Evolutionary conservation across 495 filamentous ascomycete genomes (phyloP), one percentile per base, ranked within the genome.

Genomic region (Hypoxylon cercidicola): DNA sequence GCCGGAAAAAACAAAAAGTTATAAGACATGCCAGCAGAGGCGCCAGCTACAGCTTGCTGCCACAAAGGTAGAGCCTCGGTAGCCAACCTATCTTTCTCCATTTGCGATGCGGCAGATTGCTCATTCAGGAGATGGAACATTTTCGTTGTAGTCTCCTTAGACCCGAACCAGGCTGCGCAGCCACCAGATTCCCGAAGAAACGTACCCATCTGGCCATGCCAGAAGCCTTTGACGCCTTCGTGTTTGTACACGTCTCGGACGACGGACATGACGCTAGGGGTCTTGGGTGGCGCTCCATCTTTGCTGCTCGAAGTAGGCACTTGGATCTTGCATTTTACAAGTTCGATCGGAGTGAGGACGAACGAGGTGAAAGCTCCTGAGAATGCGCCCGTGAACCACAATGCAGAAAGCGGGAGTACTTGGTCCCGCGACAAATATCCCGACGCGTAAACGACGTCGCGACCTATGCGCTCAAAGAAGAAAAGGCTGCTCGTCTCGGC

Each of bases 261-360:
- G 39, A 96, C 78, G 20, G 91, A 73, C 23, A 77, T 61, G 15
- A 77, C 67, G 51, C 60, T 53, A 12, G 79, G 71, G 19, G 70
- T 70, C 34, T 72, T 57, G 16, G 62, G 40, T 32, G 51, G 47
- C 2, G 47, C 60, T 28, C 72, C 78, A 43, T 61, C 66, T 6
- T 70, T 63, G 34, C 70, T 74, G 21, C 47, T 41, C 10, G 71
- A 53, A 2, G 69, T 79, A 6, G 84, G 78, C 18, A 96, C 93
- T 75, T 99, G 96, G 83, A 99, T 96, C 77, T 94, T 94, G 84
- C 96, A 99, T 77, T 99, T 99, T 71, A 99, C 89, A 45, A 99
- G 85, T 74, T 99, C 96, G 54, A 99, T 92, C 0, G 96, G 96
- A 0, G 96, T 99, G 46, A 99, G 85, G 30, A 96, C 82, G 32